Evolutionary conservation across 139 green algal genomes (phyloP).

Genomic region (Chlamydomonas sp.): DNA sequence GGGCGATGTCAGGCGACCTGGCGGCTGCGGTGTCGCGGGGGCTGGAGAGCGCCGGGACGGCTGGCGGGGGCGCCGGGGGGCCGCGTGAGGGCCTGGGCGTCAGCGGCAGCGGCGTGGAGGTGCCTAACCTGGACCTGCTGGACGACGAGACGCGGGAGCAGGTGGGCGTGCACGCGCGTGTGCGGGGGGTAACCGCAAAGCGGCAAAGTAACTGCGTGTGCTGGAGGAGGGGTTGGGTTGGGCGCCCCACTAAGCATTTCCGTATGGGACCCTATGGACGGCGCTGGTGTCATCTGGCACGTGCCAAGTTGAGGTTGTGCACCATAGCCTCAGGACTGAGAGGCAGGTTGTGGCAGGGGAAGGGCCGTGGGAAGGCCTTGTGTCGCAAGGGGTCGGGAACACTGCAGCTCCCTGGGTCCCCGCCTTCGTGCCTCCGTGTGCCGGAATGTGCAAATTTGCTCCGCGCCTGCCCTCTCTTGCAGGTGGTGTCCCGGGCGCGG

Average conservation of each 20-base stretch:
- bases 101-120: not conserved
- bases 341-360: no score
- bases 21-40: not conserved
- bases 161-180: constrained; percentile 15
- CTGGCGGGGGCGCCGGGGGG: not conserved
- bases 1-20: not conserved
- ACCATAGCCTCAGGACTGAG: no score
- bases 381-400: no score
- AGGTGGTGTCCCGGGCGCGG: constrained; percentile 19
- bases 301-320: no score
- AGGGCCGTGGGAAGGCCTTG: no score
- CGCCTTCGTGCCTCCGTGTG: not conserved
- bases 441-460: no score
- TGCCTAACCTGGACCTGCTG: constrained; percentile 44
- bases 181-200: not conserved
- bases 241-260: no score
- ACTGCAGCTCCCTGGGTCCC: no score
- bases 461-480: not conserved
- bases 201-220: no score
- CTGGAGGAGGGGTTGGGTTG: not conserved
- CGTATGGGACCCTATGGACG: no score
- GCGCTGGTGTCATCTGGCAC: no score
- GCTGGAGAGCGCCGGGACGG: not conserved
- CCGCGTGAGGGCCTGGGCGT: not conserved
- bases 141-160: constrained; percentile 50